Evolutionary conservation across 2,329 filamentous ascomycete species (phyloP).

Genomic region (Elsinoe arachidis): DNA sequence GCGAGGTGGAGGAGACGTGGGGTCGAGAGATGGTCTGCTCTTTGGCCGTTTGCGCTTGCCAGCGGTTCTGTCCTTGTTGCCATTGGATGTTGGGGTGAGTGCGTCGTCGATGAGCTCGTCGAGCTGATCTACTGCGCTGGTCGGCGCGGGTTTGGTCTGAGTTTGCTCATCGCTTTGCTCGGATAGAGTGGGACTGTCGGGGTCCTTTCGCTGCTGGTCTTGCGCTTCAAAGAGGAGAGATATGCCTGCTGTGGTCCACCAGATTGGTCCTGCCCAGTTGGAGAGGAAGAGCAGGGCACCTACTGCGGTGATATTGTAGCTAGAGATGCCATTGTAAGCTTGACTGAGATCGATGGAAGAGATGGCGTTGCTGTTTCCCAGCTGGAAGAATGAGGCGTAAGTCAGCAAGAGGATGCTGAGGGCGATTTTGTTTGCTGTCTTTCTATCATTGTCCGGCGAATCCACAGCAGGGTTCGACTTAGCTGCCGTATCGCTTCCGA

Average conservation of each 20-base stretch:
- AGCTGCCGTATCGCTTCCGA: not conserved
- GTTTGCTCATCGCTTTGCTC: not conserved
- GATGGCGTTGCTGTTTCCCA: conserved; percentile 88
- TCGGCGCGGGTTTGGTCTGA: not conserved
- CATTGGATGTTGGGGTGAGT: not conserved
- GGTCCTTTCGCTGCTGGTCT: not conserved
- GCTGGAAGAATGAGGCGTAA: conserved; percentile 77
- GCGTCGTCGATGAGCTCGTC: conserved; percentile 1
- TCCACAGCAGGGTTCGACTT: not conserved
- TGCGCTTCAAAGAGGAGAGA: conserved; percentile 35
- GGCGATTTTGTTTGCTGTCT: conserved; percentile 43
- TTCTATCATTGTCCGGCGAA: not conserved
- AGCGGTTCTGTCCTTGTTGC: not conserved
- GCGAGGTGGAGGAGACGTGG: not conserved
- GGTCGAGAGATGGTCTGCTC: not conserved
- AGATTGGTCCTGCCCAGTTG: conserved; percentile 88
- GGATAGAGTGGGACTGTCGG: not conserved
- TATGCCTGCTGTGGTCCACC: conserved; percentile 65
- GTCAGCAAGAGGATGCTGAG: conserved; percentile 68
- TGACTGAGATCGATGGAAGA: conserved; percentile 91
- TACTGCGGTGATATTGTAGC: conserved; percentile 73
- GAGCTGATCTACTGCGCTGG: conserved; percentile 4
- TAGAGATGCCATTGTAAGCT: conserved; percentile 83
- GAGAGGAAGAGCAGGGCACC: conserved; percentile 74
- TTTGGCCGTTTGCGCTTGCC: not conserved